A percentile compares a stretch with the other conserved stretches of the same genome.
phyloP scores from a whole-genome alignment of 2,329 filamentous ascomycete species.

The Penicillium verrucosum region DNA sequence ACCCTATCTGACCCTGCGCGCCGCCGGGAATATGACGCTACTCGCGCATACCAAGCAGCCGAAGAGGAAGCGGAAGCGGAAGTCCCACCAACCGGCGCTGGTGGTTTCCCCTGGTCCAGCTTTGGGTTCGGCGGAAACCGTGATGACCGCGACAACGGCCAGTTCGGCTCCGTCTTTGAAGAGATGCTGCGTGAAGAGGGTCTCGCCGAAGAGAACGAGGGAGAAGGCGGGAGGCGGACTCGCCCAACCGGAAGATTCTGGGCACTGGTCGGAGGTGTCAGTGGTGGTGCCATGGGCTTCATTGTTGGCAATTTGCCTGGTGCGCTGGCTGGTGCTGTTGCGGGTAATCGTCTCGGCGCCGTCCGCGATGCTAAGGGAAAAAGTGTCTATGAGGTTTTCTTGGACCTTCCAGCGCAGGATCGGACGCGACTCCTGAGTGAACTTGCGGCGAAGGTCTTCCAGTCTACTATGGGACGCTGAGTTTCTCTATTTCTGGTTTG shows the following conservation, averaged over 20 bases:
- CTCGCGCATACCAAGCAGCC: constrained; percentile 53
- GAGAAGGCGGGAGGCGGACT: constrained; percentile 39
- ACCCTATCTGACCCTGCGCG: constrained; percentile 76
- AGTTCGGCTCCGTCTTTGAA: constrained; percentile 86
- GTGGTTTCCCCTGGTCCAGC: constrained; percentile 73
- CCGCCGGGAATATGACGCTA: constrained; percentile 78
- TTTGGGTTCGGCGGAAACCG: constrained; percentile 56
- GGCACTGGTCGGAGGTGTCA: constrained; percentile 78
- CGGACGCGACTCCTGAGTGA: constrained; percentile 77
- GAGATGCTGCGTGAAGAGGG: constrained; percentile 86
- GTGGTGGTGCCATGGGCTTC: constrained; percentile 87
- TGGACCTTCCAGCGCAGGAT: constrained; percentile 80
- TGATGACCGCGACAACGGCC: constrained; percentile 56
- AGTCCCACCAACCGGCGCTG: constrained; percentile 43
- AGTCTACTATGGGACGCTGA: constrained; percentile 36
- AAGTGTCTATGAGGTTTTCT: constrained; percentile 88
- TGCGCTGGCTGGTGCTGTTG: constrained; percentile 82
- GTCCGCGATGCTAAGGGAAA: constrained; percentile 88
- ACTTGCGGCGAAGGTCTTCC: constrained; percentile 79
- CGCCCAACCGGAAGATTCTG: constrained; percentile 73
- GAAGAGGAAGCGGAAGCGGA: constrained; percentile 50
- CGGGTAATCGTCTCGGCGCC: constrained; percentile 86
- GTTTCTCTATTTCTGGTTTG: neutral
- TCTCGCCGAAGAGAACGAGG: constrained; percentile 68
- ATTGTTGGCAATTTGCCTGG: constrained; percentile 93